phyloP scores from a whole-genome alignment of 208 protist genomes.

The Acanthamoeba castellanii region DNA sequence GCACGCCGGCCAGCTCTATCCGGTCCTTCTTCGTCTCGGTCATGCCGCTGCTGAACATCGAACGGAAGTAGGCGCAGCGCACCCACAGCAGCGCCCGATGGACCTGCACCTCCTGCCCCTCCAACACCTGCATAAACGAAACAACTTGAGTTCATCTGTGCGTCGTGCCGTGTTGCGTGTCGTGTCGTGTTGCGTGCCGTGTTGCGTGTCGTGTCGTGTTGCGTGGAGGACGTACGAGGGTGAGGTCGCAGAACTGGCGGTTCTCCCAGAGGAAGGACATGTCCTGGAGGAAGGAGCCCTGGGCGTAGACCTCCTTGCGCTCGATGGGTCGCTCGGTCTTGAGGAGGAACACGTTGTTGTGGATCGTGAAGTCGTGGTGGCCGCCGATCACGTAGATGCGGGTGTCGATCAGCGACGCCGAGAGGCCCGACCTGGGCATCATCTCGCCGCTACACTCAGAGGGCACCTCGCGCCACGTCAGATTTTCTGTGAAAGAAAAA shows the following conservation, averaged over 20 bases:
- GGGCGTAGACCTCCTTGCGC: slow-evolving; percentile 38
- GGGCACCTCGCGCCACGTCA: slow-evolving; percentile 34
- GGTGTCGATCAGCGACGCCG: background rate
- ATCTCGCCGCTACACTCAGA: slow-evolving; percentile 43
- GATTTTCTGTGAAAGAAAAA: background rate
- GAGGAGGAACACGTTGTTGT: slow-evolving; percentile 53
- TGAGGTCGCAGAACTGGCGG: slow-evolving; percentile 64
- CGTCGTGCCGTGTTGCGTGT: background rate
- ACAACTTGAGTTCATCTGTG: background rate
- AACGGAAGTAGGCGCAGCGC: slow-evolving; percentile 31
- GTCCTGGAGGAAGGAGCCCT: slow-evolving; percentile 34
- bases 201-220: background rate
- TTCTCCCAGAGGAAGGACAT: slow-evolving; percentile 61
- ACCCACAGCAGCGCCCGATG: slow-evolving; percentile 32
- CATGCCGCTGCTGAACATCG: slow-evolving; percentile 58
- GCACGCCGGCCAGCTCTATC: slow-evolving; percentile 24
- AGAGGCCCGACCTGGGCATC: slow-evolving; percentile 29
- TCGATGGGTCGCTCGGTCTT: slow-evolving; percentile 56
- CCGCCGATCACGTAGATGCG: slow-evolving; percentile 15
- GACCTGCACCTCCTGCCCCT: slow-evolving; percentile 25
- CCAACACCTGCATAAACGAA: background rate
- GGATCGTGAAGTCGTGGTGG: slow-evolving; percentile 46
- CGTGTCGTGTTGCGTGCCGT: background rate
- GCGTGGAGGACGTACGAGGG: background rate
- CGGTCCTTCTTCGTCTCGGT: slow-evolving; percentile 54